A percentile compares a stretch with the other conserved stretches of the same genome.
Conservation (phyloP, 2,329 filamentous ascomycete genomes). For the Pseudogymnoascus sp. region DNA sequence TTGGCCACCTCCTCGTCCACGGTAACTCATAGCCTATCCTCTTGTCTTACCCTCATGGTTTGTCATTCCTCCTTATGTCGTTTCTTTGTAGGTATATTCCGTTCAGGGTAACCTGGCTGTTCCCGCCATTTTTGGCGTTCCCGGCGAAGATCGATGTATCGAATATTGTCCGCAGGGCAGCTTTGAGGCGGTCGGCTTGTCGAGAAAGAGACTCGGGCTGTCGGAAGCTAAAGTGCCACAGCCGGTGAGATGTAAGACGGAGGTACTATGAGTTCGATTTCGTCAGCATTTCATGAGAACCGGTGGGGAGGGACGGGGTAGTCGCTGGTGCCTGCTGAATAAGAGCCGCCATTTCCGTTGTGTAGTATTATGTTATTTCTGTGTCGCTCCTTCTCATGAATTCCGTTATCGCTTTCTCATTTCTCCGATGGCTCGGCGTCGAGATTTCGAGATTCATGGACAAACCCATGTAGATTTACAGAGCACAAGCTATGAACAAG, state of each 20-base stretch:
- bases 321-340: neutral
- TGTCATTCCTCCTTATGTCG: neutral
- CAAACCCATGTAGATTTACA: neutral
- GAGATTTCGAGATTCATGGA: neutral
- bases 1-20: neutral
- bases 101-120: neutral
- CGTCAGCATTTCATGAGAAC: neutral
- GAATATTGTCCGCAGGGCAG: neutral
- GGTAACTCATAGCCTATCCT: neutral
- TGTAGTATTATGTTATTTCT: neutral
- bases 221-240: neutral
- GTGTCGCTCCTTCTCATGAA: neutral
- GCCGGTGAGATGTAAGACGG: neutral
- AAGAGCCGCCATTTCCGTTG: neutral
- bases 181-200: neutral
- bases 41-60: neutral
- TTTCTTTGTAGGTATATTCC: neutral
- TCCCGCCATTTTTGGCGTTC: neutral
- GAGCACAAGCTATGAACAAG: neutral
- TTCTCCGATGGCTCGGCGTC: neutral
- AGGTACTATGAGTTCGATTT: neutral
- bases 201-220: neutral
- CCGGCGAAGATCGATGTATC: neutral
- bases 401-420: neutral
- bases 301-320: neutral